Evolutionary conservation across 768 basidiomycete genomes (phyloP).

Genomic region (Trametes coccinea): DNA sequence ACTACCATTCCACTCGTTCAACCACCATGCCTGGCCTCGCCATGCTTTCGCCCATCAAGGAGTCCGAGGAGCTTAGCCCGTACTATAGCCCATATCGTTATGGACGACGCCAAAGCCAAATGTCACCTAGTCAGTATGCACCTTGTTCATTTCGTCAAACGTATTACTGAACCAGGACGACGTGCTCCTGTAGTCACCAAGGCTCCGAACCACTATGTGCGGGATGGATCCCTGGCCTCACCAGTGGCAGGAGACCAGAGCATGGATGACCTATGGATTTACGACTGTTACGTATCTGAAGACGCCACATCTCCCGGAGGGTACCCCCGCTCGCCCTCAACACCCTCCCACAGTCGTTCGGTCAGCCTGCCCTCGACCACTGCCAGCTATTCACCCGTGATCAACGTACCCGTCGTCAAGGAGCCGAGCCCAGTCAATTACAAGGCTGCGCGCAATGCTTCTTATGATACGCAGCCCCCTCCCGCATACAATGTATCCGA

Average conservation of each 20-base stretch:
- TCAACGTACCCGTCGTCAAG: slow-evolving; percentile 11
- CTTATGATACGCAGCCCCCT: not conserved
- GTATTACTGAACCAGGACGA: not conserved
- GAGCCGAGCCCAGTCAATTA: slow-evolving; percentile 5
- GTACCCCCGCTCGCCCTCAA: slow-evolving; percentile 16
- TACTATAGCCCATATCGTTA: slow-evolving; percentile 11
- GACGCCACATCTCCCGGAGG: slow-evolving; percentile 15
- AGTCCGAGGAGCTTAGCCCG: slow-evolving; percentile 14
- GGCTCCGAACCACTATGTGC: slow-evolving; percentile 6
- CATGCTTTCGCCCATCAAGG: slow-evolving; percentile 18
- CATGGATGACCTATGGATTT: slow-evolving; percentile 22
- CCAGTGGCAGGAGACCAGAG: slow-evolving; percentile 4
- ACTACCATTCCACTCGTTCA: not conserved
- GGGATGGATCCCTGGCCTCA: slow-evolving; percentile 1
- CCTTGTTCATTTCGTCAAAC: not conserved
- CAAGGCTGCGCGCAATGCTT: slow-evolving; percentile 1
- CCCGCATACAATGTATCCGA: not conserved
- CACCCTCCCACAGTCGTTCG: slow-evolving; percentile 12
- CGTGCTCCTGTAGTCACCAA: not conserved
- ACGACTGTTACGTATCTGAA: slow-evolving; percentile 21
- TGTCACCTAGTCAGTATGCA: slow-evolving; percentile 15
- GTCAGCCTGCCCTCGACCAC: slow-evolving; percentile 15
- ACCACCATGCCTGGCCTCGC: slow-evolving; percentile 18
- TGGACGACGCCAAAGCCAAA: slow-evolving; percentile 2
- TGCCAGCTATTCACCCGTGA: slow-evolving; percentile 7